These are phyloP conservation scores for Pseudozyma pruni DNA, from an alignment of 1,284 basidiomycete genomes.

Conservation along the genomic window DNA sequence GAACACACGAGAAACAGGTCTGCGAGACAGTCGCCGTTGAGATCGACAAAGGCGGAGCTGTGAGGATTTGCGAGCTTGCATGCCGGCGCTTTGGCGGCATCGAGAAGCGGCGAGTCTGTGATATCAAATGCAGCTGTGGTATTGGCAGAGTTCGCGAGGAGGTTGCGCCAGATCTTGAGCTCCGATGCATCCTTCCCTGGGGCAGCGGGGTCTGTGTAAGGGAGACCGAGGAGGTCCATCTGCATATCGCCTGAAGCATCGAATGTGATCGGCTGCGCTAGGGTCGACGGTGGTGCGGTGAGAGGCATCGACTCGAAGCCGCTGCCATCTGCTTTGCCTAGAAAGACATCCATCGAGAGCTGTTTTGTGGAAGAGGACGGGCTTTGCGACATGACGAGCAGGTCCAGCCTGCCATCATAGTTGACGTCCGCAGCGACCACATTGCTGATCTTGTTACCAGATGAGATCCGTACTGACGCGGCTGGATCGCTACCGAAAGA, in stretches of 20 bases:
- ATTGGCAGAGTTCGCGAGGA: constrained; percentile 15
- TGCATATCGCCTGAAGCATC: constrained; percentile 88
- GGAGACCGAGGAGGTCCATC: constrained; percentile 84
- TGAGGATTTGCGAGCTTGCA: constrained; percentile 87
- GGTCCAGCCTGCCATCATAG: constrained; percentile 87
- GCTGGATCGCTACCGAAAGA: constrained; percentile 72
- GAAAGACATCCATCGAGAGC: constrained; percentile 39
- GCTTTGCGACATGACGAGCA: constrained; percentile 78
- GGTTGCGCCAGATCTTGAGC: constrained; percentile 58
- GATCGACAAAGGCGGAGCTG: constrained; percentile 92
- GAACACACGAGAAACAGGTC: constrained; percentile 92
- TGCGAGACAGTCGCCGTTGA: constrained; percentile 94
- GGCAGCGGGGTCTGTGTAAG: constrained; percentile 64
- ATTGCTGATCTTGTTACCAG: constrained; percentile 71
- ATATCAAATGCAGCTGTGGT: constrained; percentile 35
- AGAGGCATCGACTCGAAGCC: constrained; percentile 65
- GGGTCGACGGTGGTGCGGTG: constrained; percentile 74
- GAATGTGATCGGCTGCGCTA: constrained; percentile 83
- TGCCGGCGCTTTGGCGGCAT: constrained; percentile 30
- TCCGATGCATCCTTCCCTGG: constrained; percentile 27
- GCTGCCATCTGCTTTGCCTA: constrained; percentile 39
- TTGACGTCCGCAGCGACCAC: constrained; percentile 92
- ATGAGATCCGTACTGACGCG: constrained; percentile 62
- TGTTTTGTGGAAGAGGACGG: constrained; percentile 21
- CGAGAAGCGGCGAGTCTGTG: constrained; percentile 23